These are phyloP conservation scores for Boletus rubroflammeus DNA, from an alignment of 768 basidiomycete genomes.

Conservation along the genomic window DNA sequence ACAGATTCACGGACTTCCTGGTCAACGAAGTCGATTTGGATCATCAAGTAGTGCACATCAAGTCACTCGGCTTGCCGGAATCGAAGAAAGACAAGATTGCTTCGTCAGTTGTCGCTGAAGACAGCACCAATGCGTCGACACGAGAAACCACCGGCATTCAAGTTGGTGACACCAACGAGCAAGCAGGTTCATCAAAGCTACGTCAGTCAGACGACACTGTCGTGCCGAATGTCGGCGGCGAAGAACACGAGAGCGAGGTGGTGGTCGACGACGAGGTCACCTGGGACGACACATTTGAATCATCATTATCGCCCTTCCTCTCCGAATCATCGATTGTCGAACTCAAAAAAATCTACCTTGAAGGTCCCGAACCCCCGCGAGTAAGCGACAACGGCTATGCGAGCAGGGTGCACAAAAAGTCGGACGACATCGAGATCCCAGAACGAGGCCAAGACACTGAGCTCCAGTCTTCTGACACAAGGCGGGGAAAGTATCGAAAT, in stretches of 20 bases:
- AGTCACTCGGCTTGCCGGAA: slow-evolving; percentile 70
- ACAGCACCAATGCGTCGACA: slow-evolving; percentile 10
- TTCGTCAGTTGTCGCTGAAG: slow-evolving; percentile 24
- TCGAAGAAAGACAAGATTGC: slow-evolving; percentile 39
- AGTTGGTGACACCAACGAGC: background rate
- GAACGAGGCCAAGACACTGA: slow-evolving; percentile 15
- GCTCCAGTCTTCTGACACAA: slow-evolving; percentile 25
- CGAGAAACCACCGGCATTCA: slow-evolving; percentile 13
- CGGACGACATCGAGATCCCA: slow-evolving; percentile 22
- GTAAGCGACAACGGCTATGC: slow-evolving; percentile 76
- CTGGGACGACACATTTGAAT: slow-evolving; percentile 66
- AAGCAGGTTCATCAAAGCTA: slow-evolving; percentile 5
- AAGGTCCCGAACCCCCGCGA: slow-evolving; percentile 77
- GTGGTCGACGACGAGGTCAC: slow-evolving; percentile 34
- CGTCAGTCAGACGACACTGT: background rate
- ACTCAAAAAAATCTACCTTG: slow-evolving; percentile 71
- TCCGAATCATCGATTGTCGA: slow-evolving; percentile 54
- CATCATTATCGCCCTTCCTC: slow-evolving; percentile 59
- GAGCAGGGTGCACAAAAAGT: slow-evolving; percentile 39
- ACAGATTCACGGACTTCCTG: slow-evolving; percentile 94
- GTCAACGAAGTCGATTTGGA: slow-evolving; percentile 89
- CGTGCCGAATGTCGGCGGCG: background rate
- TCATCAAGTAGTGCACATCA: slow-evolving; percentile 75
- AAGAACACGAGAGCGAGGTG: background rate
- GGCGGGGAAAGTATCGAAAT: slow-evolving; percentile 40